Evolutionary conservation across 2,329 filamentous ascomycete genomes (phyloP).

Genomic region (Pyricularia pennisetigena): DNA sequence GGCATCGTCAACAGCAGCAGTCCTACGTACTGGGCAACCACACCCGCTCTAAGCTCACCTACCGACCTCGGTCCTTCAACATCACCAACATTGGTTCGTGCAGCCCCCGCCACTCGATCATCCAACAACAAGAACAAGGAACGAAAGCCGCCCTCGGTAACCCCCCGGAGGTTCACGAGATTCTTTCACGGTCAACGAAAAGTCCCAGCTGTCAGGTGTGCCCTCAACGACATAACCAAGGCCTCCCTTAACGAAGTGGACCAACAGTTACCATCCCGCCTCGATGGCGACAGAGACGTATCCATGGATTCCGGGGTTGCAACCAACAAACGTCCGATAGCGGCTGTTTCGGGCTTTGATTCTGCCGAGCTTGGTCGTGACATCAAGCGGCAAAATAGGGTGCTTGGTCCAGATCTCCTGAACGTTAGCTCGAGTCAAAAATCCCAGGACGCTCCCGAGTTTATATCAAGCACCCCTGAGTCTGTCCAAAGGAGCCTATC

Average conservation of each 20-base stretch:
- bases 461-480: background rate
- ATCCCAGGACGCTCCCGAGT: conserved; percentile 7
- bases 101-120: conserved; percentile 1
- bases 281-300: background rate
- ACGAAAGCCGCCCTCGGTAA: conserved; percentile 39
- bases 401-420: conserved; percentile 4
- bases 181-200: conserved; percentile 40
- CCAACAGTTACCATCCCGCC: background rate
- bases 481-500: conserved; percentile 10
- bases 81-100: background rate
- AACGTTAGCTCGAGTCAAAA: conserved; percentile 15
- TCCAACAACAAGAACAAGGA: conserved; percentile 26
- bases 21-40: background rate
- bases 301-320: background rate
- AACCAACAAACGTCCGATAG: background rate
- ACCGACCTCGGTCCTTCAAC: background rate
- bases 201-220: conserved; percentile 26
- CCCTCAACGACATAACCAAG: conserved; percentile 29
- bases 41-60: background rate
- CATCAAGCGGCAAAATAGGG: conserved; percentile 6
- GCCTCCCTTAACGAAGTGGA: conserved; percentile 23
- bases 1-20: conserved; percentile 1
- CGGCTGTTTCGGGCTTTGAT: background rate
- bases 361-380: background rate
- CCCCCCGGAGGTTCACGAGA: conserved; percentile 40